Evolutionary conservation across 805 yeast genomes (phyloP), one percentile per base, ranked within the genome.

Genomic region (Candida arabinofermentans): DNA sequence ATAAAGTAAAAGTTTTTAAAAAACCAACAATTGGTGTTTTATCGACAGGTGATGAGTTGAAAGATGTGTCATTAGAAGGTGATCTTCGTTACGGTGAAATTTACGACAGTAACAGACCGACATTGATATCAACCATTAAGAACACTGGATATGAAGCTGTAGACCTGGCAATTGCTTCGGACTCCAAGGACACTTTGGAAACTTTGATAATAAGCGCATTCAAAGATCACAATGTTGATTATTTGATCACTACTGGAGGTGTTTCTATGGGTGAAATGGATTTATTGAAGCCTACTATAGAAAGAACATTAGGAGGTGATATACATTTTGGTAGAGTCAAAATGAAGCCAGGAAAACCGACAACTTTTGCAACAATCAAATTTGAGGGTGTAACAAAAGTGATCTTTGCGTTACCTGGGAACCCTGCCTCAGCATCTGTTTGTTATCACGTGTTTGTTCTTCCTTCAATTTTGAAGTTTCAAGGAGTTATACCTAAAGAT

Each of bases 321-420:
- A 70, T 75, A 27, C 77, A 73, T 44, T 75, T 75, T 52, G 81
- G 81, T 5, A 56, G 81, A 32, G 79, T 75, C 6, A 67, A 67
- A n/a, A 75, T 75, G 78, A 75, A 75, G 48, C 81, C 81, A 1
- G 81, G 81, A 0, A 75, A 75, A 46, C 81, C 81, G 2, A 71
- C 78, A 2, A 75, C 81, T 1, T 75, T 74, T 61, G 81, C 79
- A 0, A 72, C 78, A 0, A 73, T 76, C 0, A 49, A 43, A 12
- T 7, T 29, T 9, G 41, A 46, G 8, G 53, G 52, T 2, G 34
- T 18, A 5, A 53, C 31, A 5, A 70, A 61, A 39, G 52, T 62
- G 3, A 64, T 75, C 1, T 71, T 75, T 57, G 79, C 75, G 0
- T 59, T 75, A 3, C 81, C 81, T 1, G 81, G 81, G 2, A 75